phyloP scores from a whole-genome alignment of 306 rosid genomes.

The Casuarina cunninghamiana region DNA sequence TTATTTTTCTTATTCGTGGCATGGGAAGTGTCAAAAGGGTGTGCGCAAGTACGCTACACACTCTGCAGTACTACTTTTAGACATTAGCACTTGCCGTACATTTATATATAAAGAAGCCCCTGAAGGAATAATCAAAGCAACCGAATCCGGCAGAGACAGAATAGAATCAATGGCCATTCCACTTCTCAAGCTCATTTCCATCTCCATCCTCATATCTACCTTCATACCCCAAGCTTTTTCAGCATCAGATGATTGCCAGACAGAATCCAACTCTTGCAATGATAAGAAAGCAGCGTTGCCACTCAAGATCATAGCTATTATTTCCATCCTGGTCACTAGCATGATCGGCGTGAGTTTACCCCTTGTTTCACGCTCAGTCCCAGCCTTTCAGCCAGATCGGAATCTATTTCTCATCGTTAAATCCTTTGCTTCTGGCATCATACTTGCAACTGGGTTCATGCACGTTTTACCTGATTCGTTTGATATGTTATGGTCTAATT shows the following conservation, averaged over 20 bases:
- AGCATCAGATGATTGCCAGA: constrained; percentile 36
- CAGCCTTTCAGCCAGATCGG: constrained; percentile 58
- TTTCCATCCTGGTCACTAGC: constrained; percentile 55
- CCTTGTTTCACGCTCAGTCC: constrained; percentile 44
- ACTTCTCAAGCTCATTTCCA: constrained; percentile 20
- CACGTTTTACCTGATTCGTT: constrained; percentile 75
- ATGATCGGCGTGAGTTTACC: constrained; percentile 59
- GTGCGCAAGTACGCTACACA: too few relatives aligned
- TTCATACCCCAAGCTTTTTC: constrained; percentile 24
- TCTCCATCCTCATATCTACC: constrained; percentile 32
- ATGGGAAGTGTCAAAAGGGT: too few relatives aligned
- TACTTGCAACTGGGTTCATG: constrained; percentile 74
- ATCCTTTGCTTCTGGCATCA: constrained; percentile 62
- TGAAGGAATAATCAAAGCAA: too few relatives aligned
- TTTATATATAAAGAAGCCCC: too few relatives aligned
- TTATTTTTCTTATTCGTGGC: too few relatives aligned
- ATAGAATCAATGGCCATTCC: constrained; percentile 24
- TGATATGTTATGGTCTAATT: constrained; percentile 54
- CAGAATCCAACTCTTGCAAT: constrained; percentile 39
- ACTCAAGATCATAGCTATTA: constrained; percentile 60
- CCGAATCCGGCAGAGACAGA: too few relatives aligned
- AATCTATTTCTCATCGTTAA: constrained; percentile 53
- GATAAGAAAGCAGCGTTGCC: constrained; percentile 46
- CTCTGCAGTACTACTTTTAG: too few relatives aligned
- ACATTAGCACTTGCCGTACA: too few relatives aligned